Evolutionary conservation across 495 filamentous ascomycete genomes (phyloP).

Genomic region (Immersiella caudata): DNA sequence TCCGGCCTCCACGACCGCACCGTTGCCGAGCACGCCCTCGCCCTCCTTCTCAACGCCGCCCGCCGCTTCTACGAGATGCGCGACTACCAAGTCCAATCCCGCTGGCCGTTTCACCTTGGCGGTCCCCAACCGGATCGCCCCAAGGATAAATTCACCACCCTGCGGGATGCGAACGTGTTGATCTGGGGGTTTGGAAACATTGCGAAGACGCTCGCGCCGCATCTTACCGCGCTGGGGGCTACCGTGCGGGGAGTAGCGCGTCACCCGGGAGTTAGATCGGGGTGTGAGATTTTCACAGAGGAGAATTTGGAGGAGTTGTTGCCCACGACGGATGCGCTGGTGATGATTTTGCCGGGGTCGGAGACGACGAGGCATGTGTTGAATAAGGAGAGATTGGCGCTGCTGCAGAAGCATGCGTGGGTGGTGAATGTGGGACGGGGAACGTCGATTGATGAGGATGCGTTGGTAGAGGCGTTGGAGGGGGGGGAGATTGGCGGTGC

Average conservation of each 20-base stretch:
- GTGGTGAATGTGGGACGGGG: constrained; percentile 84
- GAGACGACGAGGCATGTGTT: constrained; percentile 76
- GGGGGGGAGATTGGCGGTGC: constrained; percentile 66
- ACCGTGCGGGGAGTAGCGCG: constrained; percentile 50
- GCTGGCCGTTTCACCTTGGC: constrained; percentile 61
- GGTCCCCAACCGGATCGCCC: constrained; percentile 57
- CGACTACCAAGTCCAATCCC: constrained; percentile 54
- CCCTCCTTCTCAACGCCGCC: constrained; percentile 53
- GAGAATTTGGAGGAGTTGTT: constrained; percentile 59
- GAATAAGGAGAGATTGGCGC: constrained; percentile 61
- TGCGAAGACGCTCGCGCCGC: constrained; percentile 71
- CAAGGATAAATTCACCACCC: constrained; percentile 52
- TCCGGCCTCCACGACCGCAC: constrained; percentile 63
- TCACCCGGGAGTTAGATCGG: constrained; percentile 61
- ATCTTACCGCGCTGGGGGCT: constrained; percentile 61
- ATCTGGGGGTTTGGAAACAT: constrained; percentile 90
- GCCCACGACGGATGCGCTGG: constrained; percentile 69
- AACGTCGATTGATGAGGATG: constrained; percentile 76
- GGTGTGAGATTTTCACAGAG: constrained; percentile 54
- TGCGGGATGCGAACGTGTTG: constrained; percentile 52
- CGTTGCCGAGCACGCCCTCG: constrained; percentile 62
- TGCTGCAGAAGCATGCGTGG: constrained; percentile 78
- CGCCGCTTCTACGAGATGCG: constrained; percentile 61
- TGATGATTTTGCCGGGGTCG: constrained; percentile 69
- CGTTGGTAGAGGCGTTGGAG: constrained; percentile 72